These are phyloP conservation scores for Alternaria postmessia DNA, from an alignment of 2,329 filamentous ascomycete species.

Conservation along the genomic window DNA sequence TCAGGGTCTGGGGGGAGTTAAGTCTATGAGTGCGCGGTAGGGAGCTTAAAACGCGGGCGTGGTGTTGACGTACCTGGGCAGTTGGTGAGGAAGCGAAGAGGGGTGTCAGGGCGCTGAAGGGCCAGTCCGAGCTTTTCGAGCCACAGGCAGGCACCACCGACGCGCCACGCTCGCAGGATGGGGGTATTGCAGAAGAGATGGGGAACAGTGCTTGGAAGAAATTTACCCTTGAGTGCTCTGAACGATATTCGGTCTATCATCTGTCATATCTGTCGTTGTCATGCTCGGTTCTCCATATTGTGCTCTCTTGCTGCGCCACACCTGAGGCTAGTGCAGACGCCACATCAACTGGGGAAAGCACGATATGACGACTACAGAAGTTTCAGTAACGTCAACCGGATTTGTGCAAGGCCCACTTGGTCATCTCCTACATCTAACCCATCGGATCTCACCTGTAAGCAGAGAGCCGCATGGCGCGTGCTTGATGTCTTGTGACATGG, in stretches of 20 bases:
- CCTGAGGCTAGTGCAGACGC: neutral
- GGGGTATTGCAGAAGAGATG: neutral
- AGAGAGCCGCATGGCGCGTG: conserved; percentile 3
- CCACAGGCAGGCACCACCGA: conserved; percentile 13
- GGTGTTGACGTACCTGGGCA: conserved; percentile 49
- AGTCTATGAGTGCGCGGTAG: conserved; percentile 35
- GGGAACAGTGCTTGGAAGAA: neutral
- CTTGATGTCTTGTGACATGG: conserved; percentile 3
- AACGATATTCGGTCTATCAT: rapidly evolving
- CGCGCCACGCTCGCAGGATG: neutral
- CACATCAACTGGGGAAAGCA: neutral
- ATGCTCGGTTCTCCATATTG: neutral
- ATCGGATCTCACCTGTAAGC: neutral
- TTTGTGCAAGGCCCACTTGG: neutral
- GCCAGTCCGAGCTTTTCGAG: conserved; percentile 21
- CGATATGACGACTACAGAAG: neutral
- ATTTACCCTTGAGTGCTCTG: neutral
- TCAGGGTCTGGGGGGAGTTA: conserved; percentile 33
- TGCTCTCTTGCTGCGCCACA: neutral
- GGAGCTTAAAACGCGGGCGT: conserved; percentile 33
- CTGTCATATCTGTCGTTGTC: neutral
- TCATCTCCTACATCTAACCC: neutral
- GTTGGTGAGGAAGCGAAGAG: conserved; percentile 40
- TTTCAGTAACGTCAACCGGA: neutral
- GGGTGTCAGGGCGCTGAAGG: conserved; percentile 30